Base-by-base conservation (phyloP, 257 asterid species). In the Jaltomata sinuosa region DNA sequence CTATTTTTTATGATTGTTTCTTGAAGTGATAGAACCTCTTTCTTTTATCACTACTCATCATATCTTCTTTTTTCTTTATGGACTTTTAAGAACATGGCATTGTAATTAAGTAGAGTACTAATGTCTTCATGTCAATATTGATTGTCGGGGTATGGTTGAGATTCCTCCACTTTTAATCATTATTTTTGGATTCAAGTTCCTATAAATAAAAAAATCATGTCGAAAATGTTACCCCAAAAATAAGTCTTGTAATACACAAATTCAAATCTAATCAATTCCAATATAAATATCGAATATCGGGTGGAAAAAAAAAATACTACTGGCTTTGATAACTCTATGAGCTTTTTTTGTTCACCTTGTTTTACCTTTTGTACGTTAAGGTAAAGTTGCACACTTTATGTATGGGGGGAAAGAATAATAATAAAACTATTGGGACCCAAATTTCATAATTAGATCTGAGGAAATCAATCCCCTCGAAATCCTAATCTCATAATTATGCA, bases 331-430 rank as follows among this genome's bases (percentile, higher is more conserved):
- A 79, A 81, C 71, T 21, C 11, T 65, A 14, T 86, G 72, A 18
- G 19, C 32, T 57, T 34, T 80, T n/a, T 53, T 36, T n/a, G 49
- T 31, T 47, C 45, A 83, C 32, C 61, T 76, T 55, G 53, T 59
- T 74, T 59, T 59, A 74, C 76, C 80, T 84, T 59, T 85, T 80
- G 84, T 86, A 84, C 82, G 84, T 85, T 85, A 42, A 80, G 76
- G 81, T 84, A 90, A 90, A 87, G 89, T 86, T 88, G 34, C 87
- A 74, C 55, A 86, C 86, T 89, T 87, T 86, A 84, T 86, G 83
- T 61, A 36, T 27, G 54, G 72, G 59, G 29, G 0, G 10, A 57
- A 81, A 57, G 31, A 22, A 59, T 6, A 22, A 27, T 59, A 42
- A 81, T 9, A 59, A 57, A 27, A 59, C 40, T 81, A 9, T 59